Percentiles rank a stretch among this genome's conserved stretches.
Conservation (phyloP, 2,329 filamentous ascomycete species). For the Penicillium sp. region DNA sequence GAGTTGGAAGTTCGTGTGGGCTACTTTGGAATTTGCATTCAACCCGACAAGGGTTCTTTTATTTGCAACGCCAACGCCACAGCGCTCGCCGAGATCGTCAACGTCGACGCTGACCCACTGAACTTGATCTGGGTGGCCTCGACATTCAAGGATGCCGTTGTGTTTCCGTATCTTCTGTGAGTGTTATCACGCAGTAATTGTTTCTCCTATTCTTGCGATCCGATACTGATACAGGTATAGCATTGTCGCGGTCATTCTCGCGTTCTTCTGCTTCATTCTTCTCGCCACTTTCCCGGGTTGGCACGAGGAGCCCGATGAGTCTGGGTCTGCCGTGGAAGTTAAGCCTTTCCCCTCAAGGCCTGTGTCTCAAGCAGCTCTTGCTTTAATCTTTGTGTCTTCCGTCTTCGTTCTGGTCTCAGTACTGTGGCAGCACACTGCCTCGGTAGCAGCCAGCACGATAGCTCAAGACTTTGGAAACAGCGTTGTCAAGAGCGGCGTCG, state of each 20-base stretch:
- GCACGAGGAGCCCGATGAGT: conserved; percentile 81
- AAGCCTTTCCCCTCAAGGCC: conserved; percentile 90
- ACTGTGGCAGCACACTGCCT: conserved; percentile 72
- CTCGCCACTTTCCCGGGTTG: conserved; percentile 96
- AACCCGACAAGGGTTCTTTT: conserved; percentile 82
- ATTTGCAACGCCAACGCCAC: conserved; percentile 97
- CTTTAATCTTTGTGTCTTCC: conserved; percentile 73
- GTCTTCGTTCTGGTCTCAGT: conserved; percentile 63
- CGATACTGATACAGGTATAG: conserved; percentile 40
- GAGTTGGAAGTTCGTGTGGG: conserved; percentile 85
- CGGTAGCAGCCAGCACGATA: conserved; percentile 88
- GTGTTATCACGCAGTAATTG: conserved; percentile 29
- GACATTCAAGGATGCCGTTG: conserved; percentile 97
- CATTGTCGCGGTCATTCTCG: conserved; percentile 96
- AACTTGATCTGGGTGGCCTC: conserved; percentile 96
- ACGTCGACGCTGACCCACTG: conserved; percentile 86
- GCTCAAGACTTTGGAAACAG: conserved; percentile 90
- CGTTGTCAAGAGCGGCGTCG: conserved; percentile 77
- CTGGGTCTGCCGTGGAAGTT: conserved; percentile 79
- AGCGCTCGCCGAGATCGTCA: conserved; percentile 79
- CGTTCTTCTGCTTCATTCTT: conserved; percentile 90
- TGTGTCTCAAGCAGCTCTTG: conserved; percentile 86
- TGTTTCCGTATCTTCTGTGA: conserved; percentile 93
- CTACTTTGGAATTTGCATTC: conserved; percentile 97
- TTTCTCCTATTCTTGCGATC: neutral